Evolutionary conservation across 2,329 filamentous ascomycete genomes (phyloP).

Genomic region (Onygenales sp.): DNA sequence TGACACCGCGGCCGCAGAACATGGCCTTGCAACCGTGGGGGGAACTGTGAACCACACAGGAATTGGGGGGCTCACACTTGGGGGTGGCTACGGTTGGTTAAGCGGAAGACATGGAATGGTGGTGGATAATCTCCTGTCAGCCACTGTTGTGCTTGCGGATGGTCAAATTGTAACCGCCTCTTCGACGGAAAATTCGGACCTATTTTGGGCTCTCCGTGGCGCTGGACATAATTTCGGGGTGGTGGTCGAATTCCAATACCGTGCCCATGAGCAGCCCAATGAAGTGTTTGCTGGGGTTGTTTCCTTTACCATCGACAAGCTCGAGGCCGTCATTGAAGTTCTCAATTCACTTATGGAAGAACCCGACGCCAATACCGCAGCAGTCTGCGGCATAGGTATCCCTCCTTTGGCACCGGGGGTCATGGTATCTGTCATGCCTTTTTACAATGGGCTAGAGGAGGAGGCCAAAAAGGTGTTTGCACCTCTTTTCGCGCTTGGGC

Average conservation of each 20-base stretch:
- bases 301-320: conserved; percentile 16
- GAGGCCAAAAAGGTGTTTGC: conserved; percentile 25
- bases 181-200: conserved; percentile 35
- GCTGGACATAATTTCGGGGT: conserved; percentile 39
- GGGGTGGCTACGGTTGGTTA: conserved; percentile 51
- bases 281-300: conserved; percentile 26
- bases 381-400: conserved; percentile 13
- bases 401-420: conserved; percentile 16
- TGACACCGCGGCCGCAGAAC: conserved; percentile 40
- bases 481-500: conserved; percentile 24
- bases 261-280: conserved; percentile 22
- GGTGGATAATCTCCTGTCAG: conserved; percentile 40
- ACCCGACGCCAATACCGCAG: conserved; percentile 14
- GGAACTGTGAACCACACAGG: conserved; percentile 56
- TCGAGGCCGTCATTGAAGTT: conserved; percentile 17
- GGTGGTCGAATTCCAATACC: conserved; percentile 35
- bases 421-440: conserved; percentile 15
- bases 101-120: conserved; percentile 45
- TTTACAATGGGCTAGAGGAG: conserved; percentile 26
- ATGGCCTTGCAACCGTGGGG: conserved; percentile 50
- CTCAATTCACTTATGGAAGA: conserved; percentile 15
- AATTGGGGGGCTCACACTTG: conserved; percentile 49
- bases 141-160: conserved; percentile 32
- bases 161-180: conserved; percentile 31
- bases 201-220: conserved; percentile 41